Percentiles rank a stretch among this genome's conserved stretches.
phyloP scores from a whole-genome alignment of 805 yeast species.

The Clavispora carvajalis region DNA sequence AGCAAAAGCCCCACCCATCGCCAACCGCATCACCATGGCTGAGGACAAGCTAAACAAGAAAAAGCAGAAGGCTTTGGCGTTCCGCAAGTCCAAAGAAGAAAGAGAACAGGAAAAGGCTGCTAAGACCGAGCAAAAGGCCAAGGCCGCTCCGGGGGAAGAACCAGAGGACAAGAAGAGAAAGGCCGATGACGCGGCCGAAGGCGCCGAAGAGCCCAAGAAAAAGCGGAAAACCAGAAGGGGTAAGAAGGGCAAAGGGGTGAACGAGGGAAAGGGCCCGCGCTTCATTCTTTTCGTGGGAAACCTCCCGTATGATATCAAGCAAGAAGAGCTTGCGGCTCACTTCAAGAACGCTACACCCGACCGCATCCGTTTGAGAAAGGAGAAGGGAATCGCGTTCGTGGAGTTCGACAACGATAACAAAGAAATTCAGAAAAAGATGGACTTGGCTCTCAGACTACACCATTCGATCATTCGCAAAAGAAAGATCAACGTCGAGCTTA shows the following conservation, averaged over 20 bases:
- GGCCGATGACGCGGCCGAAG: conserved; percentile 12
- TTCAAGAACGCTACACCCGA: conserved; percentile 73
- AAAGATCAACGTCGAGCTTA: conserved; percentile 89
- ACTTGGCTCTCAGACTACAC: conserved; percentile 78
- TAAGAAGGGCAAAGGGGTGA: conserved; percentile 59
- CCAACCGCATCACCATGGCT: conserved; percentile 5
- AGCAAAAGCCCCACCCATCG: too few relatives aligned
- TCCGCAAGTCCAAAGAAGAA: conserved; percentile 41
- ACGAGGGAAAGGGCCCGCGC: conserved; percentile 50
- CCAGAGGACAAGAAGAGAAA: conserved; percentile 3
- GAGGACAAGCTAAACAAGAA: conserved; percentile 55
- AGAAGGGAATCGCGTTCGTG: conserved; percentile 87
- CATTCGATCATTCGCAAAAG: conserved; percentile 65
- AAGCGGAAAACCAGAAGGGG: conserved; percentile 76
- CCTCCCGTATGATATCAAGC: conserved; percentile 67
- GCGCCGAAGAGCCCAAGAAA: conserved; percentile 42
- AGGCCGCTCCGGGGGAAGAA: background rate
- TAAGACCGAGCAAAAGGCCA: conserved; percentile 16
- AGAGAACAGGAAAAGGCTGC: conserved; percentile 29
- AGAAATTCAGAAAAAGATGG: conserved; percentile 76
- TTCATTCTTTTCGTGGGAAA: conserved; percentile 88
- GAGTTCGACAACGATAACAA: conserved; percentile 62
- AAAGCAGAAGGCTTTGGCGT: conserved; percentile 58
- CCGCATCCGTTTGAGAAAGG: conserved; percentile 69
- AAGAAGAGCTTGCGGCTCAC: conserved; percentile 60